Conservation (phyloP, 2,329 filamentous ascomycete species). For the Aureobasidium sp. region DNA sequence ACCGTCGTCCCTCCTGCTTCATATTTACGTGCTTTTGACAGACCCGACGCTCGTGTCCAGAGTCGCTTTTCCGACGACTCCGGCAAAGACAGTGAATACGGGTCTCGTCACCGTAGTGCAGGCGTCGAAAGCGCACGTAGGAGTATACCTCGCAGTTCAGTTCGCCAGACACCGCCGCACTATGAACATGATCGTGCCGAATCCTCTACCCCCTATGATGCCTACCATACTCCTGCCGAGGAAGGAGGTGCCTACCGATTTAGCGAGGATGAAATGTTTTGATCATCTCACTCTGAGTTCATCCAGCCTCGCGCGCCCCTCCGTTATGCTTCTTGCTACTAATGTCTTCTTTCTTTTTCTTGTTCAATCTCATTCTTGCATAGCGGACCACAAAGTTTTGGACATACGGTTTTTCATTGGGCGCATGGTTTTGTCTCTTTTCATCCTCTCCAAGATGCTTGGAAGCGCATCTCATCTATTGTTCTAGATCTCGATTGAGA, state of each 20-base stretch:
- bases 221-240: constrained; percentile 26
- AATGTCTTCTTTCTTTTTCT: not conserved
- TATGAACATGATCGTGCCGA: constrained; percentile 12
- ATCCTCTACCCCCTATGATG: constrained; percentile 24
- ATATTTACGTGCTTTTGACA: constrained; percentile 6
- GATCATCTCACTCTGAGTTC: not conserved
- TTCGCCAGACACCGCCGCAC: not conserved
- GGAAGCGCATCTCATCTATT: not conserved
- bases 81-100: constrained; percentile 17
- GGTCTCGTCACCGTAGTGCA: not conserved
- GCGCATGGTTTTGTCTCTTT: not conserved
- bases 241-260: constrained; percentile 22
- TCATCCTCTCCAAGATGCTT: not conserved
- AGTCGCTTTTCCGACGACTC: constrained; percentile 25
- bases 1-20: constrained; percentile 5
- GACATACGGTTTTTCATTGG: not conserved
- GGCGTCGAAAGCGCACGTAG: not conserved
- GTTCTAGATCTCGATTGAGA: not conserved
- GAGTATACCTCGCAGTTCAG: constrained; percentile 7
- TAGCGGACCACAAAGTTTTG: constrained; percentile 1
- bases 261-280: constrained; percentile 23
- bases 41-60: constrained; percentile 18
- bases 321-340: not conserved
- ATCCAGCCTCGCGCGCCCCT: not conserved
- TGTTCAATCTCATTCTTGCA: constrained; percentile 12